Conservation (phyloP, 2,329 filamentous ascomycete genomes). For the Neodidymelliopsis sp. region DNA sequence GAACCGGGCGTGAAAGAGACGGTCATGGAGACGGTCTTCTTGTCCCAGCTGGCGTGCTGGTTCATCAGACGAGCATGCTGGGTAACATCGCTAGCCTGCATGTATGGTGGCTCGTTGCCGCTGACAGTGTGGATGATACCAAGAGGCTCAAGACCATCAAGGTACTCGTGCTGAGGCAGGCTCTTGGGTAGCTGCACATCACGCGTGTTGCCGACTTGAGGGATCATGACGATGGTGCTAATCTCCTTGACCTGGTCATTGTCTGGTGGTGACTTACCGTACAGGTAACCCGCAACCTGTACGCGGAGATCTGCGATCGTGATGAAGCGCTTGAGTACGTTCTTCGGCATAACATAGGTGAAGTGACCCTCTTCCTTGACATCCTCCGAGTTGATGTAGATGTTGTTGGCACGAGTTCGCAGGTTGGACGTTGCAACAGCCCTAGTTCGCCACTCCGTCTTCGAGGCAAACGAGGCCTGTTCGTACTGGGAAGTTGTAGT, state of each 20-base stretch:
- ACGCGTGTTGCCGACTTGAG: conserved; percentile 91
- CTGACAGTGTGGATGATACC: conserved; percentile 96
- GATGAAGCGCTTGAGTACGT: conserved; percentile 97
- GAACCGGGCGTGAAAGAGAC: conserved; percentile 97
- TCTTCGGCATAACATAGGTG: conserved; percentile 99
- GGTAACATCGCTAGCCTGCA: conserved; percentile 94
- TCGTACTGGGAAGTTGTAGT: conserved; percentile 98
- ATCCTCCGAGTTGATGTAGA: conserved; percentile 97
- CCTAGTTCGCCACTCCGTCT: conserved; percentile 97
- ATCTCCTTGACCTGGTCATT: conserved; percentile 98
- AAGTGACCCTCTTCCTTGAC: conserved; percentile 85
- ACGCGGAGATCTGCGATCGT: conserved; percentile 95
- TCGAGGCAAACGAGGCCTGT: conserved; percentile 96
- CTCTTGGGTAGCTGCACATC: conserved; percentile 91
- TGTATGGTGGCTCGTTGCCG: conserved; percentile 94
- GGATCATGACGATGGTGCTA: conserved; percentile 95
- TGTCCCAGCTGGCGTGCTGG: conserved; percentile 79
- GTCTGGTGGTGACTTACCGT: conserved; percentile 89
- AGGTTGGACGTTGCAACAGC: conserved; percentile 97
- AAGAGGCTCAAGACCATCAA: conserved; percentile 85
- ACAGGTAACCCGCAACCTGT: conserved; percentile 94
- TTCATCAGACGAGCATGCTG: conserved; percentile 92
- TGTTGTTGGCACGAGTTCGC: conserved; percentile 93
- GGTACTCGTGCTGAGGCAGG: conserved; percentile 89
- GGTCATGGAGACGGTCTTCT: conserved; percentile 92